These are phyloP conservation scores for Actinomucor elegans DNA, from an alignment of 371 early-diverging fungal species.

Conservation along the genomic window DNA sequence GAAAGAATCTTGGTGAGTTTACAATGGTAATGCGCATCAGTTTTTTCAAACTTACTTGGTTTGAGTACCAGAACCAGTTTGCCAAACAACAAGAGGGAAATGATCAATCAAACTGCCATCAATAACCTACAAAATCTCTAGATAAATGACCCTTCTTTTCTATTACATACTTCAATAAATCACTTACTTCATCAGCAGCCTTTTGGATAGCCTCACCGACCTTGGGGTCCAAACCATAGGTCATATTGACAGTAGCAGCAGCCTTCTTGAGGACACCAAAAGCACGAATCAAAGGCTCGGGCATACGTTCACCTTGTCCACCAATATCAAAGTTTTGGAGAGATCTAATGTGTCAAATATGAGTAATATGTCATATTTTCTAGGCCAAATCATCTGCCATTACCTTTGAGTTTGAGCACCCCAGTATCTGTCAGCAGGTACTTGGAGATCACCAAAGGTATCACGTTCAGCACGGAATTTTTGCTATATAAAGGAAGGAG, in stretches of 20 bases:
- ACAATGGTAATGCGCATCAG: conserved; percentile 11
- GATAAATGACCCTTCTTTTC: not conserved
- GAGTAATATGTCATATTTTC: too few relatives aligned
- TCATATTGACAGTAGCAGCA: conserved; percentile 81
- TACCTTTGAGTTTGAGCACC: conserved; percentile 91
- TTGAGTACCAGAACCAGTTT: conserved; percentile 91
- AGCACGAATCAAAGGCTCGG: conserved; percentile 79
- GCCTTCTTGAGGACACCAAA: conserved; percentile 90
- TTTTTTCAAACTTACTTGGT: conserved; percentile 67
- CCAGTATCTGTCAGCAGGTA: conserved; percentile 86
- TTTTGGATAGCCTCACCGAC: conserved; percentile 77
- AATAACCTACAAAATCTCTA: conserved; percentile 66
- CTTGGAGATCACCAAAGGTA: conserved; percentile 86
- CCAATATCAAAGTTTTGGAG: conserved; percentile 88
- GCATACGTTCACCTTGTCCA: conserved; percentile 80
- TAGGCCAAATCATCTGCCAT: not conserved
- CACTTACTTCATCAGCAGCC: conserved; percentile 69
- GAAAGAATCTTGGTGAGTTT: not conserved
- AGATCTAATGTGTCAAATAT: conserved; percentile 35
- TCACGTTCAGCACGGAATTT: conserved; percentile 76
- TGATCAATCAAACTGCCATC: conserved; percentile 76
- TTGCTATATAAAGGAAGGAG: conserved; percentile 19
- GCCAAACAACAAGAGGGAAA: conserved; percentile 89
- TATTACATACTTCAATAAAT: not conserved
- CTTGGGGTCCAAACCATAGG: conserved; percentile 65